Evolutionary conservation across 2,329 filamentous ascomycete species (phyloP), one percentile per base, ranked within the genome.

Genomic region (Helotiales sp.): DNA sequence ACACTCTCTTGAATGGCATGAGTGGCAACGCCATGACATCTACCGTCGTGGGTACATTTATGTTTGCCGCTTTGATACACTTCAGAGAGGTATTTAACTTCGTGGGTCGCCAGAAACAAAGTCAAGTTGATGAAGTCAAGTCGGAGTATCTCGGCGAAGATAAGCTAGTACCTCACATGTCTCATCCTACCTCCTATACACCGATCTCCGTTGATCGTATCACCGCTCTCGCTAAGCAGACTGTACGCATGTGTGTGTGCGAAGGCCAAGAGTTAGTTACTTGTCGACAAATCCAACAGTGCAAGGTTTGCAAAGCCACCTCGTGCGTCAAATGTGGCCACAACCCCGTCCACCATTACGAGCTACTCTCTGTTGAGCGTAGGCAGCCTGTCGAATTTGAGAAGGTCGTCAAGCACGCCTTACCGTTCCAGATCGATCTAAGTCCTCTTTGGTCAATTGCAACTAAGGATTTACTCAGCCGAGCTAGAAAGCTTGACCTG

Each of bases 11-110:
- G 2, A 87, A 89, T 69, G 87, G 93, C 70, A 80, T 95, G 1
- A 91, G 90, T 1, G 92, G 92, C 0, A 95, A 96, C 75, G 92
- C 92, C 0, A 95, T 95, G 92, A 88, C 86, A 0, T 87, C 87
- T 0, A 91, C 91, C 0, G 89, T 93, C 0, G 87, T 93, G 10
- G 90, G 89, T 2, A 82, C 85, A 1, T 85, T 86, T 0, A 83
- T 91, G 1, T 73, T 92, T 1, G 81, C 87, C 1, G 84, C 87
- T 0, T 76, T 94, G 1, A 83, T 88, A 43, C 64, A 73, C 6
- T 73, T 75, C 43, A 32, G 63, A 6, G 22, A 65, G 6, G 32
- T 69, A 1, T 57, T 69, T 24, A n/a, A 63, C 30, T 22, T 60
- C 28, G 49, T 45, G 15, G 22, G 20, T 34, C 47, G n/a, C 13